A percentile compares a stretch with the other conserved stretches of the same genome.
These are phyloP conservation scores for Tremella fuciformis DNA, from an alignment of 768 basidiomycete species.

Conservation along the genomic window DNA sequence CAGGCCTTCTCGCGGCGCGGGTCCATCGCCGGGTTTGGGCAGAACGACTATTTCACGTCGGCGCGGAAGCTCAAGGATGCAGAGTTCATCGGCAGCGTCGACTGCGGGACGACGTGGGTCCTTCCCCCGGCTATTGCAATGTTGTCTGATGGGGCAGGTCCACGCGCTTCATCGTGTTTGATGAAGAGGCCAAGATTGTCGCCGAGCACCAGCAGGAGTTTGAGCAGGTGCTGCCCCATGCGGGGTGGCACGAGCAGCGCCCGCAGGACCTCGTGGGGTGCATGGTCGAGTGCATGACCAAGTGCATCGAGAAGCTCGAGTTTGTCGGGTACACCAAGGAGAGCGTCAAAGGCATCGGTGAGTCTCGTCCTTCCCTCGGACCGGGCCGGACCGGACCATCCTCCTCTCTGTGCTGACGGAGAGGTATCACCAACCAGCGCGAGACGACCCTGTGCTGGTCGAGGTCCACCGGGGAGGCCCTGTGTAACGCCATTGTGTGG, in stretches of 20 bases:
- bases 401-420: conserved; percentile 36
- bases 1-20: conserved; percentile 16
- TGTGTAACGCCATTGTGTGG: conserved; percentile 81
- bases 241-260: conserved; percentile 98
- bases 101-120: conserved; percentile 89
- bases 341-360: conserved; percentile 89
- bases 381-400: background rate
- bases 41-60: too few species aligned
- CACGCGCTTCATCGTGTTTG: conserved; percentile 86
- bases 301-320: conserved; percentile 69
- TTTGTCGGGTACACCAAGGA: conserved; percentile 70
- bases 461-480: conserved; percentile 77
- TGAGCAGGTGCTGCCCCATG: conserved; percentile 85
- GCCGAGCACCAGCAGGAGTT: conserved; percentile 90
- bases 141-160: conserved; percentile 58
- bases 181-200: conserved; percentile 79
- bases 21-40: background rate
- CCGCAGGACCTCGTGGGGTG: conserved; percentile 72
- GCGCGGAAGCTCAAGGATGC: conserved; percentile 18
- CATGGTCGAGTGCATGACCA: conserved; percentile 71
- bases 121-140: background rate
- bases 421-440: conserved; percentile 92
- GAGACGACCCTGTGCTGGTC: conserved; percentile 96
- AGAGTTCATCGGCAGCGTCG: conserved; percentile 85
- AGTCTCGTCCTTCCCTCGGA: conserved; percentile 42